phyloP scores from a whole-genome alignment of 768 basidiomycete species.

The Tylopilus felleus region DNA sequence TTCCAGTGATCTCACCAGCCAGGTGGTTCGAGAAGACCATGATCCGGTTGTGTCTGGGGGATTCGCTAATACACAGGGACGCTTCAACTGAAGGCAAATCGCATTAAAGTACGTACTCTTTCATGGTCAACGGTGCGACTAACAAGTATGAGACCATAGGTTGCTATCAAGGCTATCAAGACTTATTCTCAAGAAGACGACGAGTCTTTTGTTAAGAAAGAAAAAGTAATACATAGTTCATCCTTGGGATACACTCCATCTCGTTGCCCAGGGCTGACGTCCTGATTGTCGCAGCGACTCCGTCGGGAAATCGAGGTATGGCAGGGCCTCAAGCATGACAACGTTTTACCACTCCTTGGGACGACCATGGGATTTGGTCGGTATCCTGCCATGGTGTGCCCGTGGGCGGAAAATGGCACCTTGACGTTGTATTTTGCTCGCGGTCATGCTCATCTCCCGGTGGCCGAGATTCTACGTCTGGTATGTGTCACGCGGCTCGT shows the following conservation, averaged over 20 bases:
- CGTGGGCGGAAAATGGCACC: neutral
- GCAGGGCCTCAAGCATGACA: neutral
- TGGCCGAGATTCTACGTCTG: neutral
- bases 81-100: too few relatives aligned
- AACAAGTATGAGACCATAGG: too few relatives aligned
- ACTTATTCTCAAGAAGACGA: too few relatives aligned
- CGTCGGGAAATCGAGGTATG: constrained; percentile 4
- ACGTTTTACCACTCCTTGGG: neutral
- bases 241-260: too few relatives aligned
- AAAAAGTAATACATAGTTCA: too few relatives aligned
- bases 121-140: too few relatives aligned
- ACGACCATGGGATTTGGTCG: neutral
- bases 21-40: neutral
- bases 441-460: neutral
- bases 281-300: too few relatives aligned
- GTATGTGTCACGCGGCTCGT: too few relatives aligned
- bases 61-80: neutral
- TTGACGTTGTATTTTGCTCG: neutral
- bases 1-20: neutral
- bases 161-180: too few relatives aligned
- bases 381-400: constrained; percentile 2
- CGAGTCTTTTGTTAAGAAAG: too few relatives aligned
- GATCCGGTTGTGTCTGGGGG: constrained; percentile 2
- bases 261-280: neutral
- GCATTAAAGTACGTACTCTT: too few relatives aligned